Base-by-base conservation (phyloP, 225 moss, liverwort and hornwort species). In the Neckera pumila region DNA sequence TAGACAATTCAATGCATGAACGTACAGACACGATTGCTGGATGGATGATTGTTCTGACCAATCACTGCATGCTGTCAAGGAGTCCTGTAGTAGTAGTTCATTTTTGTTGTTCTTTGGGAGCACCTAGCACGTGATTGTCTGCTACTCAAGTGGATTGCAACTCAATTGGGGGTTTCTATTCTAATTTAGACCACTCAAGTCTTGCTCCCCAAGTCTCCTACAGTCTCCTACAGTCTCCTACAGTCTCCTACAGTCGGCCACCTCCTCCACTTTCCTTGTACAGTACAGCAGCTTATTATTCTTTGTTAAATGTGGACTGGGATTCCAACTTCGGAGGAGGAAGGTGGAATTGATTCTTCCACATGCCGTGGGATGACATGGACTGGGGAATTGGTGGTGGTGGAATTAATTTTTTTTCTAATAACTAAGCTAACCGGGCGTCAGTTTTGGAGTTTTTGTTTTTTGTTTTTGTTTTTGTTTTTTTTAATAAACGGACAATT, bases 31-130 rank as follows among this genome's bases (percentile, higher is more conserved):
- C 4, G 14, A 26, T 26, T 5, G 43, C 14, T 43, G 27, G 10
- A 5, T 30, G 15, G 17, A 45, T 71, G 26, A 14, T 26, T 67
- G 36, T 66, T 66, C 4, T 21, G 12, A n/a, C 21, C 5, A 8
- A 27, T 2, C 21, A 0, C 0, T 2, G 51, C 54, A 4, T 26
- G 71, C 5, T 9, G 9, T 71, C 26, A 26, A 9, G 9, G 27
- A 15, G 8, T 8, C 8, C 2, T 36, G 8, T 36, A 45, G 8
- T 36, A 45, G 8, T 3, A 47, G 47, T n/a, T 20, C 12, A 23
- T n/a, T 40, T 54, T 53, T 47, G 8, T 9, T 47, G 11, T 17
- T 17, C 8, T 12, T 42, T 22, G 8, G 42, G 12, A 49, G 49
- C 75, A 49, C 33, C 1, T 2, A 12, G 33, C 33, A 75, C 75